These are phyloP conservation scores for Mimosa pudica DNA, from an alignment of 306 rosid genomes.

Conservation along the genomic window DNA sequence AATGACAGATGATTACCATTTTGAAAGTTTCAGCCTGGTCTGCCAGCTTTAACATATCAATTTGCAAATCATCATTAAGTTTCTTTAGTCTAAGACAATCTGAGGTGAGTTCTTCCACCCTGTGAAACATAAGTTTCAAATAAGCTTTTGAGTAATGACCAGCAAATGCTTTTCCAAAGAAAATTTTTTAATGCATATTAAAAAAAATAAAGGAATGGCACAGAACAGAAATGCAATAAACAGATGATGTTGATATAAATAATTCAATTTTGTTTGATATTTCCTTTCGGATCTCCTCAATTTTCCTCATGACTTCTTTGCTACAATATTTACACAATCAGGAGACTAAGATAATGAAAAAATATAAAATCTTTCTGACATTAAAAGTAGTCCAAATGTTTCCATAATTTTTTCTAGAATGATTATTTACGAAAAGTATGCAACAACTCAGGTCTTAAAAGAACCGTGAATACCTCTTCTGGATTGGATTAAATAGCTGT, in stretches of 20 bases:
- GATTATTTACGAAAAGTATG: background rate
- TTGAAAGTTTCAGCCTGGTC: conserved; percentile 64
- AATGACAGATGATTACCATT: conserved; percentile 48
- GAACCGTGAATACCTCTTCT: conserved; percentile 61
- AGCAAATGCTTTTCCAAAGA: background rate
- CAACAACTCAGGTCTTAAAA: conserved; percentile 17
- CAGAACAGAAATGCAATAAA: conserved; percentile 8
- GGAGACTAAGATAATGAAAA: conserved; percentile 16
- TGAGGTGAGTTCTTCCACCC: conserved; percentile 75
- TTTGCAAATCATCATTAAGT: conserved; percentile 53
- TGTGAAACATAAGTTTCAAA: conserved; percentile 48
- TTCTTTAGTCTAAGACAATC: conserved; percentile 58
- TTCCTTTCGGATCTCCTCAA: conserved; percentile 3
- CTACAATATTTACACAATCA: conserved; percentile 25
- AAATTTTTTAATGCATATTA: conserved; percentile 21
- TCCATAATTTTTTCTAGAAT: conserved; percentile 11
- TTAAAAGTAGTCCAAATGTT: conserved; percentile 6
- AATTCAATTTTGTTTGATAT: conserved; percentile 6
- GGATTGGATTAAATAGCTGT: conserved; percentile 52
- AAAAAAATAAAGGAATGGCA: background rate
- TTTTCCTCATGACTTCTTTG: conserved; percentile 28
- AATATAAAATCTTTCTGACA: conserved; percentile 9
- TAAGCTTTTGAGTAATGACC: conserved; percentile 10
- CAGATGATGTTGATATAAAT: background rate
- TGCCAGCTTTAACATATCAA: conserved; percentile 59